phyloP scores from a whole-genome alignment of 73 alveolate genomes.

The Paramecium pentaurelia region DNA sequence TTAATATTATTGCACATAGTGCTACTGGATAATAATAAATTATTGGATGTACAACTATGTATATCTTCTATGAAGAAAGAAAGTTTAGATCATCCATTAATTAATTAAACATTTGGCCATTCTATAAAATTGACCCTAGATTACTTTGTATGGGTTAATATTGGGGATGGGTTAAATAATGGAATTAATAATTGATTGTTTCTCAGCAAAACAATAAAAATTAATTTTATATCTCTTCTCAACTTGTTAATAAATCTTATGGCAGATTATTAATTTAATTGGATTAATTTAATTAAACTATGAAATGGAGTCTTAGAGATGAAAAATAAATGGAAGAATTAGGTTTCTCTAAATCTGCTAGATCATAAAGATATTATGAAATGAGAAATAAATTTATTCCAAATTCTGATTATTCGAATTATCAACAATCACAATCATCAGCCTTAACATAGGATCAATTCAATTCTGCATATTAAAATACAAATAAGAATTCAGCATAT shows the following conservation, averaged over 20 bases:
- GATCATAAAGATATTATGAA: constrained; percentile 40
- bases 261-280: constrained; percentile 57
- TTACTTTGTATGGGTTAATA: constrained; percentile 65
- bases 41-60: constrained; percentile 66
- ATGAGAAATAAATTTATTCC: constrained; percentile 33
- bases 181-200: background rate
- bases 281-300: constrained; percentile 49
- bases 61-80: constrained; percentile 57
- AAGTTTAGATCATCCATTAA: constrained; percentile 46
- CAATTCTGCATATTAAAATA: background rate
- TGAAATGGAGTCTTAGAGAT: constrained; percentile 61
- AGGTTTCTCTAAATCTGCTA: constrained; percentile 55
- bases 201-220: background rate
- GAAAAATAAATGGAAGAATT: constrained; percentile 60
- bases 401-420: background rate
- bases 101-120: constrained; percentile 69
- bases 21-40: constrained; percentile 53
- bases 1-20: constrained; percentile 59
- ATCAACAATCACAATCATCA: background rate
- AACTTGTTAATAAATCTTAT: constrained; percentile 35
- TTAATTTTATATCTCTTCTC: background rate
- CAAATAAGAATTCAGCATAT: background rate
- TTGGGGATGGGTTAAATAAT: constrained; percentile 56
- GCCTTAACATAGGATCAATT: background rate
- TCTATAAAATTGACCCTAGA: constrained; percentile 58